These are phyloP conservation scores for Tirmania nivea DNA, from an alignment of 495 filamentous ascomycete genomes.

Conservation along the genomic window DNA sequence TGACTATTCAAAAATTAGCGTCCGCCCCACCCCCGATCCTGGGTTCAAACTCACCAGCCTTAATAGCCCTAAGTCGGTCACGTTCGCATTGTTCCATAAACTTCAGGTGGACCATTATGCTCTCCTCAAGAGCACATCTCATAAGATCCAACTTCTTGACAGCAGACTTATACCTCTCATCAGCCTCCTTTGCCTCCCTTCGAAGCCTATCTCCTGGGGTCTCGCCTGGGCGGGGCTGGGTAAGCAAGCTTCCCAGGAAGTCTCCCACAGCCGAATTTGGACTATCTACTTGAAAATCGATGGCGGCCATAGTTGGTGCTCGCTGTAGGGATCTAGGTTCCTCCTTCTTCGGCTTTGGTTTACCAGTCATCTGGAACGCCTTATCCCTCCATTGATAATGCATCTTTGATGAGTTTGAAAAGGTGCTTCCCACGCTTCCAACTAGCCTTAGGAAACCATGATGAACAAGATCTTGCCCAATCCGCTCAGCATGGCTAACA, in stretches of 20 bases:
- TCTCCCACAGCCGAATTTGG: conserved; percentile 50
- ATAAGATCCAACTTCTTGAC: conserved; percentile 72
- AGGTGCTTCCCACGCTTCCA: conserved; percentile 82
- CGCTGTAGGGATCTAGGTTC: conserved; percentile 36
- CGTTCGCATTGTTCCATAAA: conserved; percentile 97
- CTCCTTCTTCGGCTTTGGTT: conserved; percentile 48
- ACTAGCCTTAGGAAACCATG: conserved; percentile 76
- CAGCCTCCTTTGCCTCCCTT: conserved; percentile 71
- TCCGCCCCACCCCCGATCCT: background rate
- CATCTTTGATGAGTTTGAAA: conserved; percentile 92
- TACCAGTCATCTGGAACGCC: conserved; percentile 70
- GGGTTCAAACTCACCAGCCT: conserved; percentile 30
- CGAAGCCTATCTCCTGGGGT: conserved; percentile 69
- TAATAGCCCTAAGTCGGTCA: conserved; percentile 90
- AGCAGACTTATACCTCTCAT: conserved; percentile 75
- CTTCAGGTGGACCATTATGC: conserved; percentile 71
- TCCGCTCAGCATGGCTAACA: conserved; percentile 70
- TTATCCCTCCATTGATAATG: conserved; percentile 93
- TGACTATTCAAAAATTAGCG: conserved; percentile 28
- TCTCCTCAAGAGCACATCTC: conserved; percentile 83
- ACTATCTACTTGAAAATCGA: conserved; percentile 17
- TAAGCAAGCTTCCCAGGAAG: conserved; percentile 71
- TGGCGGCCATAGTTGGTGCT: conserved; percentile 19
- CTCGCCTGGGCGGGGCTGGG: conserved; percentile 75
- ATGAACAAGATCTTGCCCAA: conserved; percentile 78